Conservation (phyloP, 164 flowering plant species). For the Hamamelis virginiana region DNA sequence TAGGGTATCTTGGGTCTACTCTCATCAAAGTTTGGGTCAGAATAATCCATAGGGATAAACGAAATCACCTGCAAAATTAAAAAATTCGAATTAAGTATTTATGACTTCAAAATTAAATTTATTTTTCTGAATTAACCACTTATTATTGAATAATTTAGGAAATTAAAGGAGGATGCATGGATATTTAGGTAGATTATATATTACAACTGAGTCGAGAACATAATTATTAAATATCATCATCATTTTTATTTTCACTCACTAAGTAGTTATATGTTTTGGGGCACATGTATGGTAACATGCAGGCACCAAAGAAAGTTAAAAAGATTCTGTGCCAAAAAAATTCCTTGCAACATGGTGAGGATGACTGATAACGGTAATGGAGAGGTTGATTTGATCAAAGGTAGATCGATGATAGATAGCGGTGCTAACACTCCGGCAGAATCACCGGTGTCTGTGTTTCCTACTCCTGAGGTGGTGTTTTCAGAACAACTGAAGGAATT, state of each 20-base stretch:
- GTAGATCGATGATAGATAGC: not conserved
- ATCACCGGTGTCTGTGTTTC: slow-evolving; percentile 8
- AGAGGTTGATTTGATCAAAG: slow-evolving; percentile 7
- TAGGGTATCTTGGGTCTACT: too few relatives aligned
- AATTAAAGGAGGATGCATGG: too few relatives aligned
- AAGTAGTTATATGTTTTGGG: not conserved
- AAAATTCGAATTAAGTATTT: too few relatives aligned
- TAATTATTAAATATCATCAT: not conserved
- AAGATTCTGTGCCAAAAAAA: slow-evolving; percentile 1
- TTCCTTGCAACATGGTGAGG: slow-evolving; percentile 17
- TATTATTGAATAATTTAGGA: too few relatives aligned
- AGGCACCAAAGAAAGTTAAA: slow-evolving; percentile 5
- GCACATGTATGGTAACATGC: not conserved
- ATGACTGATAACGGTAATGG: slow-evolving; percentile 9
- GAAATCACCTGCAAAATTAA: too few relatives aligned
- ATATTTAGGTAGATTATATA: too few relatives aligned
- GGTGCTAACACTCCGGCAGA: slow-evolving; percentile 1
- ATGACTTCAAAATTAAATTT: too few relatives aligned
- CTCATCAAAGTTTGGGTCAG: too few relatives aligned
- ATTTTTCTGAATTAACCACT: too few relatives aligned
- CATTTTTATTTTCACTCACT: not conserved
- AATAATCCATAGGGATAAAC: too few relatives aligned
- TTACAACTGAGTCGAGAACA: not conserved
- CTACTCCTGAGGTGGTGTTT: slow-evolving; percentile 13
- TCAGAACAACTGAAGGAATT: slow-evolving; percentile 7